Conservation (phyloP, 148 eudicot genomes). For the Cornus controversa region DNA sequence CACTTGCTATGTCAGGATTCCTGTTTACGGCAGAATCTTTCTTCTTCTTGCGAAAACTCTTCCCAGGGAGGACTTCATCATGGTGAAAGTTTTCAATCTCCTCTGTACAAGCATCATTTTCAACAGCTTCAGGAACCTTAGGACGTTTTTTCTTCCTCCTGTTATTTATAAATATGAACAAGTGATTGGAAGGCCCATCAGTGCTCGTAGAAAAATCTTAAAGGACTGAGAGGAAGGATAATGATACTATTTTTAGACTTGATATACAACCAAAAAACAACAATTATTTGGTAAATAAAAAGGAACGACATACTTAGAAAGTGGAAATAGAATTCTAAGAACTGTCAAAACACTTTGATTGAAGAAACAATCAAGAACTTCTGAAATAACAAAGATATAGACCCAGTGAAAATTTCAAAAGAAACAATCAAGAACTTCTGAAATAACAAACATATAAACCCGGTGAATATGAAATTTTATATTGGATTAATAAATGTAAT, state of each 20-base stretch:
- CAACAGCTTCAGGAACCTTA: conserved; percentile 25
- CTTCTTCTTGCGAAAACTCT: conserved; percentile 33
- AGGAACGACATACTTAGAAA: background rate
- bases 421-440: background rate
- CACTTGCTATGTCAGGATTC: conserved; percentile 23
- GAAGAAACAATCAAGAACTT: background rate
- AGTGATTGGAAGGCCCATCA: background rate
- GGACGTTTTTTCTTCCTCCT: conserved; percentile 60
- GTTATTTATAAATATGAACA: conserved; percentile 12
- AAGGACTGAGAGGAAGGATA: conserved; percentile 3
- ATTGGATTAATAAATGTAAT: background rate
- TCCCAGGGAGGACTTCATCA: conserved; percentile 12
- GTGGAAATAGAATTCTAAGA: background rate
- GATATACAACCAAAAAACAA: background rate
- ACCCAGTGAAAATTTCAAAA: background rate
- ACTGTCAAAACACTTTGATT: background rate
- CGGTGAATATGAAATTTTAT: background rate
- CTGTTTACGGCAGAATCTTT: conserved; percentile 23
- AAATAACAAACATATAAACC: background rate
- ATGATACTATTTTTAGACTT: background rate
- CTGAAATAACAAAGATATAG: background rate
- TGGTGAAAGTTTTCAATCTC: conserved; percentile 18
- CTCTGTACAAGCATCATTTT: conserved; percentile 26
- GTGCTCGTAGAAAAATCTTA: background rate
- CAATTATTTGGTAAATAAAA: background rate